Evolutionary conservation across 257 asterid species (phyloP).

Genomic region (Lavandula angustifolia): DNA sequence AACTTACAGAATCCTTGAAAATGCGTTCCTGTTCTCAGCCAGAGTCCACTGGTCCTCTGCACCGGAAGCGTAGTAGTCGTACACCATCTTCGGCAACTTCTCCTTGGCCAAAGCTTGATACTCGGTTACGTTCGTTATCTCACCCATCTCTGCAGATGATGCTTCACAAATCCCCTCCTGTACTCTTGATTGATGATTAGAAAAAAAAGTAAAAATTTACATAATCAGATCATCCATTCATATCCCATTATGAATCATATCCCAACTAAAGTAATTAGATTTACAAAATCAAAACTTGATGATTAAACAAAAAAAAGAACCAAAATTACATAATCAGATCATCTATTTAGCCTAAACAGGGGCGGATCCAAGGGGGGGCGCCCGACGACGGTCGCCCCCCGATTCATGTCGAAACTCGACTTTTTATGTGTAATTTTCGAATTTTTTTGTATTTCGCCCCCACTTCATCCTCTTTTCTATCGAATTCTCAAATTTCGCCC

Average conservation of each 20-base stretch:
- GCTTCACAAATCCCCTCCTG: constrained; percentile 31
- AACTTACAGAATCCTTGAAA: constrained; percentile 89
- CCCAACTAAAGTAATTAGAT: neutral
- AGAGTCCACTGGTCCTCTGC: constrained; percentile 97
- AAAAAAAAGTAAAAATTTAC: neutral
- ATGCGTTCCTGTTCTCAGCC: constrained; percentile 85
- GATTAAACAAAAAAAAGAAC: neutral
- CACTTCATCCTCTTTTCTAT: too few relatives aligned
- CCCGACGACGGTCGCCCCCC: too few relatives aligned
- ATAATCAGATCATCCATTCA: constrained; percentile 20
- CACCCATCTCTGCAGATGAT: constrained; percentile 54
- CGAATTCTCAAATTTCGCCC: too few relatives aligned
- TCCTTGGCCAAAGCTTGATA: constrained; percentile 88
- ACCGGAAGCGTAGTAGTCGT: constrained; percentile 93
- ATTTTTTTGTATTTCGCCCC: too few relatives aligned
- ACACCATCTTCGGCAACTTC: constrained; percentile 88
- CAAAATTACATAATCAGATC: too few relatives aligned
- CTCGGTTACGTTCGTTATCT: constrained; percentile 78
- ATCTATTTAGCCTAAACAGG: neutral
- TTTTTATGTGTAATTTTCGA: too few relatives aligned
- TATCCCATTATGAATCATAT: too few relatives aligned
- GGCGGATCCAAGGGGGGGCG: too few relatives aligned
- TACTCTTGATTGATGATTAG: constrained; percentile 22
- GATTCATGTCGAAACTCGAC: too few relatives aligned
- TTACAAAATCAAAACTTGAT: constrained; percentile 28